Evolutionary conservation across 345 rosid species (phyloP).

Genomic region (Citrus mangshanensis): DNA sequence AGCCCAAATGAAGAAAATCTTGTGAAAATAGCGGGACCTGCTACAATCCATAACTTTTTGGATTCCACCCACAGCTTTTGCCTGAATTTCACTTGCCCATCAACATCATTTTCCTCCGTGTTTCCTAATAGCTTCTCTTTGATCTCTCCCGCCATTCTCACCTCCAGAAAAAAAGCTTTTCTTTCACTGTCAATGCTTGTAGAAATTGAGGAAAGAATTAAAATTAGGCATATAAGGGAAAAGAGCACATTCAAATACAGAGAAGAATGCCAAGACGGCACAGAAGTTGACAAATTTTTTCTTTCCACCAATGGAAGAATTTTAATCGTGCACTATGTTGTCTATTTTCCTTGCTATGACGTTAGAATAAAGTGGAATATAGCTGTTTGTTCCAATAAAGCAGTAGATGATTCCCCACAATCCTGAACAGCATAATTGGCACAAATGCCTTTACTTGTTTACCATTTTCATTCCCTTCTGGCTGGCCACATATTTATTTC

Average conservation of each 20-base stretch:
- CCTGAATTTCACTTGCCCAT: constrained; percentile 20
- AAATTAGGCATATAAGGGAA: not conserved
- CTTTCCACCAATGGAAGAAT: not conserved
- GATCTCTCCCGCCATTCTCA: constrained; percentile 28
- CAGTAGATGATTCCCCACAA: not conserved
- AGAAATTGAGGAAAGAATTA: not conserved
- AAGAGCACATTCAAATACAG: not conserved
- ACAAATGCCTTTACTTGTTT: not conserved
- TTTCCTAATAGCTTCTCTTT: constrained; percentile 24
- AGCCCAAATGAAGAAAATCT: constrained; percentile 63
- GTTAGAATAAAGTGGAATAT: too few relatives aligned
- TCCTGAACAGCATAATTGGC: not conserved
- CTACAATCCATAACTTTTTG: constrained; percentile 69
- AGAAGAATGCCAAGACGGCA: not conserved
- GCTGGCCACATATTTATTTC: not conserved
- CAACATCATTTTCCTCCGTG: constrained; percentile 4
- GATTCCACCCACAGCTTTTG: constrained; percentile 51
- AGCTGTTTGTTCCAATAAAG: not conserved
- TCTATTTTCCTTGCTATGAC: not conserved
- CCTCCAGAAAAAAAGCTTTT: not conserved
- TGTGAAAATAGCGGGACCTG: constrained; percentile 76
- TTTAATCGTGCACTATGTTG: not conserved
- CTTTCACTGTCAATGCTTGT: not conserved
- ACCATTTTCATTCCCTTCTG: not conserved
- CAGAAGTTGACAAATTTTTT: not conserved